A percentile compares a stretch with the other conserved stretches of the same genome.
Evolutionary conservation across 78 protist genomes (phyloP).

Genomic region (Bodo saltans): DNA sequence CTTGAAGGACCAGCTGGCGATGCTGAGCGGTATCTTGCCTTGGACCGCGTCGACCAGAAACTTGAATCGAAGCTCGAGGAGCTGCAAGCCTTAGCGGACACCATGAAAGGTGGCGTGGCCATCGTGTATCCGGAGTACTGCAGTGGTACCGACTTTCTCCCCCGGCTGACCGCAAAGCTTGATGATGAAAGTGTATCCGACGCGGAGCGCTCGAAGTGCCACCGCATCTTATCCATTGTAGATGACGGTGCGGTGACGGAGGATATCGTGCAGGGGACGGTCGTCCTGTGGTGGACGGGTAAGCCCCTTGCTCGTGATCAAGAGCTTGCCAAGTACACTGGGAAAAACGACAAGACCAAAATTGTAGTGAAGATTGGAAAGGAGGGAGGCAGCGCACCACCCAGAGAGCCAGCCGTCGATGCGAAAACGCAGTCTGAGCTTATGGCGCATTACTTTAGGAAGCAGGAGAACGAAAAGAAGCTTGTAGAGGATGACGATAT

Average conservation of each 20-base stretch:
- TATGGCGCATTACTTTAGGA: conserved; percentile 48
- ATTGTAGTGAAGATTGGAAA: conserved; percentile 44
- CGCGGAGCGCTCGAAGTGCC: background rate
- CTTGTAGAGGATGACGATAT: conserved; percentile 26
- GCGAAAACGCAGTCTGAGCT: conserved; percentile 49
- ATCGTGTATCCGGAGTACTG: background rate
- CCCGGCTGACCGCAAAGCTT: background rate
- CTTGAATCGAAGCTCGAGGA: background rate
- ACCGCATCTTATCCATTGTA: background rate
- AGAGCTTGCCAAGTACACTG: conserved; percentile 31
- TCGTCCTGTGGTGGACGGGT: conserved; percentile 55
- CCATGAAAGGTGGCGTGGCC: background rate
- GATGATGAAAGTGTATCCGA: background rate
- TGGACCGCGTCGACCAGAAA: background rate
- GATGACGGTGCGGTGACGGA: conserved; percentile 21
- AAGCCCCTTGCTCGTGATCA: conserved; percentile 38
- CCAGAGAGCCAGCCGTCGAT: conserved; percentile 43
- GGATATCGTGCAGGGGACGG: conserved; percentile 24
- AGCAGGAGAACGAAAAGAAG: conserved; percentile 54
- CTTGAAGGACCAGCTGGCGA: background rate
- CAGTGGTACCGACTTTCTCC: background rate
- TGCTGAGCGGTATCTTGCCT: background rate
- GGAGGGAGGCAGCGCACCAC: conserved; percentile 34
- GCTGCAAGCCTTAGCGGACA: background rate
- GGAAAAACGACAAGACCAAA: conserved; percentile 62